phyloP scores from a whole-genome alignment of 1,139 yeast genomes.

The Wickerhamomyces sp. region DNA sequence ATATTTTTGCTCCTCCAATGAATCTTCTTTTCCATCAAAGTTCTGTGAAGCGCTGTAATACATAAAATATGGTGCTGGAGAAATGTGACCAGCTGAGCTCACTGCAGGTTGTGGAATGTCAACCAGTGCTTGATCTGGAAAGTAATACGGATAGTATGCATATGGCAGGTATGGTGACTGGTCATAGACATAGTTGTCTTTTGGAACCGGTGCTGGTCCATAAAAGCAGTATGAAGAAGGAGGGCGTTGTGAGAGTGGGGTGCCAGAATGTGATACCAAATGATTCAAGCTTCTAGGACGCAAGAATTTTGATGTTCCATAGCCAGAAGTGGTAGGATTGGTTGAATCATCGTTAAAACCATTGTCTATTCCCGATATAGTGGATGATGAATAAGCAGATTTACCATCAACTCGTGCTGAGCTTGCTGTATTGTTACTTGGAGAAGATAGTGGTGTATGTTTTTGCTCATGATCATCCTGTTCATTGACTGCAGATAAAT shows the following conservation, averaged over 20 bases:
- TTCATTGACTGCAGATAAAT: not conserved
- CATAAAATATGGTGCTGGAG: slow-evolving; percentile 26
- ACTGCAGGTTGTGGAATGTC: slow-evolving; percentile 16
- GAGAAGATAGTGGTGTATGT: slow-evolving; percentile 21
- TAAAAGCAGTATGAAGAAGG: slow-evolving; percentile 24
- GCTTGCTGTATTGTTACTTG: slow-evolving; percentile 18
- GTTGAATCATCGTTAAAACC: slow-evolving; percentile 14
- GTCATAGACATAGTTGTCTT: slow-evolving; percentile 20
- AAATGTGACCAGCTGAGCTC: slow-evolving; percentile 10
- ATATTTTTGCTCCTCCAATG: slow-evolving; percentile 3
- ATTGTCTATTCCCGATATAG: slow-evolving; percentile 19
- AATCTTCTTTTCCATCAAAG: not conserved
- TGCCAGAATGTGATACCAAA: slow-evolving; percentile 6
- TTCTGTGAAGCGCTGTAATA: slow-evolving; percentile 22
- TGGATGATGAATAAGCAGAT: slow-evolving; percentile 22
- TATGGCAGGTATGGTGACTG: slow-evolving; percentile 19
- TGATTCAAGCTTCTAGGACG: slow-evolving; percentile 16
- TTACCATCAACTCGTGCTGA: slow-evolving; percentile 22
- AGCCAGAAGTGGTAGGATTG: slow-evolving; percentile 16
- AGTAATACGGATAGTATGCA: slow-evolving; percentile 22
- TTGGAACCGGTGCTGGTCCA: slow-evolving; percentile 17
- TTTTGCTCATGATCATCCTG: slow-evolving; percentile 11
- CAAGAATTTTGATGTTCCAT: slow-evolving; percentile 11
- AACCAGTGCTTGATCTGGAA: slow-evolving; percentile 18
- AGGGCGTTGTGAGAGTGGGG: slow-evolving; percentile 13